Percentiles rank a stretch among this genome's conserved stretches.
phyloP scores from a whole-genome alignment of 2,329 filamentous ascomycete species.

The Cytospora chrysosperma region DNA sequence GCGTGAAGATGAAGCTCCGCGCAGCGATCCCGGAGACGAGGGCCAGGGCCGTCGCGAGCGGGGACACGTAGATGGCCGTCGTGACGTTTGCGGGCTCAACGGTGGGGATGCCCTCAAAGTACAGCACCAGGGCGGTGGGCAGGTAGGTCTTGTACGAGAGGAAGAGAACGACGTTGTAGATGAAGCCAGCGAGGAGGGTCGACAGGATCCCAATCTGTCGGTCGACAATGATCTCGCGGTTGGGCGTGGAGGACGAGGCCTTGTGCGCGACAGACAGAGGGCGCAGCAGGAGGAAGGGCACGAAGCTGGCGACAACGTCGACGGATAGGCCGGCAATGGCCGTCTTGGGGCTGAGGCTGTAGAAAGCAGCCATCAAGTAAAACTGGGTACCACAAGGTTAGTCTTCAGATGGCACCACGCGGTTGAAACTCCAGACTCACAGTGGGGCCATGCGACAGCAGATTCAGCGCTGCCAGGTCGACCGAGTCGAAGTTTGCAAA shows the following conservation, averaged over 20 bases:
- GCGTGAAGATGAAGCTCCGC: constrained; percentile 74
- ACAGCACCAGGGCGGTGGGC: constrained; percentile 67
- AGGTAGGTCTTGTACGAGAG: constrained; percentile 68
- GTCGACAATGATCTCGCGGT: constrained; percentile 66
- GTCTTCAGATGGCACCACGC: constrained; percentile 23
- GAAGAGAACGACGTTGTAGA: constrained; percentile 75
- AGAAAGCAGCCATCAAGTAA: constrained; percentile 76
- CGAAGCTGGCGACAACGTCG: constrained; percentile 65
- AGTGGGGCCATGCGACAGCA: constrained; percentile 73
- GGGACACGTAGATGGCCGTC: constrained; percentile 53
- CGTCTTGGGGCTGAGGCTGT: constrained; percentile 63
- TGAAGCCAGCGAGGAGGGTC: constrained; percentile 64
- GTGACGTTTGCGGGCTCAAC: constrained; percentile 67
- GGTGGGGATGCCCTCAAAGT: constrained; percentile 72
- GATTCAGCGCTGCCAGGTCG: constrained; percentile 63
- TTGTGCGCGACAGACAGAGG: constrained; percentile 64
- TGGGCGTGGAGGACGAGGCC: constrained; percentile 51
- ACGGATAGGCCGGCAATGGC: constrained; percentile 62
- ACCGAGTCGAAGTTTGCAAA: constrained; percentile 70
- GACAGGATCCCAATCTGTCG: constrained; percentile 62
- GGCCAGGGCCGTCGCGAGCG: constrained; percentile 50
- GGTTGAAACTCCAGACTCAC: constrained; percentile 45
- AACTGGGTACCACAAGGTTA: constrained; percentile 48
- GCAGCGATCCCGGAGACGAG: constrained; percentile 66
- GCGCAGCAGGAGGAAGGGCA: constrained; percentile 76